Evolutionary conservation across 2,329 filamentous ascomycete genomes (phyloP).

Genomic region (Alternaria brassicicola): DNA sequence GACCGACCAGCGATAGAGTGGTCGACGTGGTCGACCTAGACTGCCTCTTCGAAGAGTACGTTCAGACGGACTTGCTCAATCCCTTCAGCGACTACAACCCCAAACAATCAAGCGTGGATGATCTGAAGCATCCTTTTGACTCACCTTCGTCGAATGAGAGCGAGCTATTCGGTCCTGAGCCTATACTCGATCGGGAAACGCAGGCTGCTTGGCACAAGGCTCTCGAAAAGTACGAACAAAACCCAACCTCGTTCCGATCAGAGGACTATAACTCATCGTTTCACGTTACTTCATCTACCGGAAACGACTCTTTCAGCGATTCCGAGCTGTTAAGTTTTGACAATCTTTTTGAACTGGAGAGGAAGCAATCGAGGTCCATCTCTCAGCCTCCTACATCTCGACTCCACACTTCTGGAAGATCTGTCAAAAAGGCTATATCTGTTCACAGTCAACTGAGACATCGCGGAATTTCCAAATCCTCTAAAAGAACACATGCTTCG

Average conservation of each 20-base stretch:
- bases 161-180: slow-evolving; percentile 54
- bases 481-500: slow-evolving; percentile 26
- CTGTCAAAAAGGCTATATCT: slow-evolving; percentile 35
- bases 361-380: slow-evolving; percentile 31
- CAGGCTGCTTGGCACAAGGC: slow-evolving; percentile 62
- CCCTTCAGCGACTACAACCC: slow-evolving; percentile 54
- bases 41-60: slow-evolving; percentile 68
- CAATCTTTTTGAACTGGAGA: slow-evolving; percentile 36
- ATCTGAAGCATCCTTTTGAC: slow-evolving; percentile 60
- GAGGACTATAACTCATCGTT: slow-evolving; percentile 36
- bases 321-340: slow-evolving; percentile 43
- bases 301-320: slow-evolving; percentile 40
- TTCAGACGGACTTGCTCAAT: slow-evolving; percentile 62
- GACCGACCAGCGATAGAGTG: slow-evolving; percentile 58
- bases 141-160: slow-evolving; percentile 59
- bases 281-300: slow-evolving; percentile 35
- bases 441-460: slow-evolving; percentile 28
- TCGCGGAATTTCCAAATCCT: slow-evolving; percentile 31
- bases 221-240: slow-evolving; percentile 58
- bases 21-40: slow-evolving; percentile 63
- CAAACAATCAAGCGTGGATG: slow-evolving; percentile 56
- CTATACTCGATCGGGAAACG: slow-evolving; percentile 57
- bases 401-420: slow-evolving; percentile 22
- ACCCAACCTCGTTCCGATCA: slow-evolving; percentile 50
- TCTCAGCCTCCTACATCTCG: slow-evolving; percentile 46